Evolutionary conservation across 2,329 filamentous ascomycete genomes (phyloP).

Genomic region (Aspergillus persii): DNA sequence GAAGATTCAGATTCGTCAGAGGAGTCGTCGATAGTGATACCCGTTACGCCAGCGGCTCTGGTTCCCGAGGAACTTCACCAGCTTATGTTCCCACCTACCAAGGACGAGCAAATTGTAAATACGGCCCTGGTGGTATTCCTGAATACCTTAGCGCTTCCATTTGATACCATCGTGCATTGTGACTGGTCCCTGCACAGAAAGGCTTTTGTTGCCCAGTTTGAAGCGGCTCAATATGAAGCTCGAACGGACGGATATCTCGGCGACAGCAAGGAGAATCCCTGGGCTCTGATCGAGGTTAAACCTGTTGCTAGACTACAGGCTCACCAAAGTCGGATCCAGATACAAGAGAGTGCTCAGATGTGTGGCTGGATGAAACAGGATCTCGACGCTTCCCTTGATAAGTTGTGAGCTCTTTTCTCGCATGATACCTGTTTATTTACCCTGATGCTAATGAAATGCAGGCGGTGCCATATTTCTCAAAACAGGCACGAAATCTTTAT

Average conservation of each 20-base stretch:
- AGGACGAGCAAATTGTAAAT: constrained; percentile 23
- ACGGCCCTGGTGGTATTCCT: constrained; percentile 15
- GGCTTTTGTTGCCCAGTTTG: constrained; percentile 13
- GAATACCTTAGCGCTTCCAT: constrained; percentile 15
- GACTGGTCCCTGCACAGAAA: constrained; percentile 13
- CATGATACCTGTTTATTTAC: background rate
- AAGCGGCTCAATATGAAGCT: constrained; percentile 12
- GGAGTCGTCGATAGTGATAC: background rate
- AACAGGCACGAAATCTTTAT: no score
- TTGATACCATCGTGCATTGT: constrained; percentile 1
- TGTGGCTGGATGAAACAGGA: constrained; percentile 13
- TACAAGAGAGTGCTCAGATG: constrained; percentile 19
- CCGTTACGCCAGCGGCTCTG: background rate
- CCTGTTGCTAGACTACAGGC: background rate
- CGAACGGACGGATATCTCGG: constrained; percentile 19
- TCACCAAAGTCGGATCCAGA: constrained; percentile 4
- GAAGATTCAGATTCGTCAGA: no score
- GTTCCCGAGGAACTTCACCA: constrained; percentile 8
- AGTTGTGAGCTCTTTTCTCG: background rate
- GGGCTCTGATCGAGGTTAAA: constrained; percentile 16
- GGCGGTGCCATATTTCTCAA: no score
- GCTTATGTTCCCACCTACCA: constrained; percentile 11
- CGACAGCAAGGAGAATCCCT: constrained; percentile 1
- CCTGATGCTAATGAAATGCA: background rate
- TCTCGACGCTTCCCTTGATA: background rate